Evolutionary conservation across 208 protist species (phyloP).

Genomic region (Histomonas meleagridis): DNA sequence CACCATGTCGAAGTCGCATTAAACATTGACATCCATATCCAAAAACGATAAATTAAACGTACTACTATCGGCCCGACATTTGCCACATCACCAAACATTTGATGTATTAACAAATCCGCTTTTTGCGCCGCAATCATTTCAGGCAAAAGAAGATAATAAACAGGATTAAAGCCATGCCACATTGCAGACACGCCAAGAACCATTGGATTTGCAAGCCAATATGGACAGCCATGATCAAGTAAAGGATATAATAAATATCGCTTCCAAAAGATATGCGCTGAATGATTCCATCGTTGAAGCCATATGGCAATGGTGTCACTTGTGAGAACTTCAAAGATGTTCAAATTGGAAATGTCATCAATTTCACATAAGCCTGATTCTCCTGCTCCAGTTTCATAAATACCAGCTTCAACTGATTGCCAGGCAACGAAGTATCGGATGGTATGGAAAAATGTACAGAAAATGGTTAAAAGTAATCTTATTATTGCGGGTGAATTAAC

Average conservation of each 20-base stretch:
- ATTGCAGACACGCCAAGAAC: not conserved
- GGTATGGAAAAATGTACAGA: not conserved
- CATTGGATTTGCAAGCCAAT: not conserved
- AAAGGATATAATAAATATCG: conserved; percentile 16
- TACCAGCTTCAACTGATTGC: not conserved
- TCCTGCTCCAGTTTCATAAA: not conserved
- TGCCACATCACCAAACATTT: not conserved
- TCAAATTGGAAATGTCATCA: not conserved
- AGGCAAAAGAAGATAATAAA: not conserved
- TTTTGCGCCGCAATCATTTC: not conserved
- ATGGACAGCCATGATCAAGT: not conserved
- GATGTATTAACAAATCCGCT: not conserved
- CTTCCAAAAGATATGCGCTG: not conserved
- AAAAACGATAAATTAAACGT: not conserved
- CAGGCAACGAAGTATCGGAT: not conserved
- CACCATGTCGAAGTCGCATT: not conserved
- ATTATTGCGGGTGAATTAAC: not conserved
- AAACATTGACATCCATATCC: not conserved
- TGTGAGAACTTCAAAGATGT: not conserved
- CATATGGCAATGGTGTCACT: not conserved
- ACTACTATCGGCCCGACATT: not conserved
- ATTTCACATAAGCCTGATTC: not conserved
- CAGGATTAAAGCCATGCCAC: conserved; percentile 4
- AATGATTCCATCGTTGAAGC: not conserved
- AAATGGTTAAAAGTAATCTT: not conserved